Percentiles rank a stretch among this genome's conserved stretches.
These are phyloP conservation scores for Aphanomyces invadans DNA, from an alignment of 352 stramenopile species.

Conservation along the genomic window DNA sequence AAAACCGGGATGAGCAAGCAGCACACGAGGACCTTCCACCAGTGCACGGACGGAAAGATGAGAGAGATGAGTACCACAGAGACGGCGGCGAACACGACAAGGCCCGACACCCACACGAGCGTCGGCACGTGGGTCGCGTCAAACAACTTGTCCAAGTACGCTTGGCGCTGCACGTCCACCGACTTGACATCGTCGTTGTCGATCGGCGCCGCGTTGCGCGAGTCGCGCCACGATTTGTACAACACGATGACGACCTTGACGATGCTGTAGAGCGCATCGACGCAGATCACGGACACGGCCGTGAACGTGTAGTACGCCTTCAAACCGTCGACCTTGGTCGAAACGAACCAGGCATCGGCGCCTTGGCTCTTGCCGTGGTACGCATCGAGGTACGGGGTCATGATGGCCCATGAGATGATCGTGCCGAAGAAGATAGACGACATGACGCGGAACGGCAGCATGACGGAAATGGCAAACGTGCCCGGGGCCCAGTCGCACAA, in stretches of 20 bases:
- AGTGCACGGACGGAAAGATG: conserved; percentile 6
- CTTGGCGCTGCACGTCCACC: not conserved
- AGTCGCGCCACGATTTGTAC: conserved; percentile 9
- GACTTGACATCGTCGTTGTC: not conserved
- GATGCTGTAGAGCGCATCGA: conserved; percentile 20
- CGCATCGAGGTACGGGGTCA: conserved; percentile 9
- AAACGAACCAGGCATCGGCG: conserved; percentile 1
- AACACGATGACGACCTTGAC: conserved; percentile 14
- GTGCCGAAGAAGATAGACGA: conserved; percentile 8
- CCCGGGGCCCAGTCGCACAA: conserved; percentile 15
- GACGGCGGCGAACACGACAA: conserved; percentile 11
- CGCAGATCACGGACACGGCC: conserved; percentile 16
- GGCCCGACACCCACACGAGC: not conserved
- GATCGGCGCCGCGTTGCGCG: too few relatives aligned
- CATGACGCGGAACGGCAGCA: conserved; percentile 21
- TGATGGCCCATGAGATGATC: conserved; percentile 15
- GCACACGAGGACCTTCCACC: conserved; percentile 23
- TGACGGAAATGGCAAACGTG: conserved; percentile 19
- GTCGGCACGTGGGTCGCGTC: not conserved
- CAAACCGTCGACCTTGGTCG: not conserved
- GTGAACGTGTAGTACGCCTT: conserved; percentile 25
- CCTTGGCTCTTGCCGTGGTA: too few relatives aligned
- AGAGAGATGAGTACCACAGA: conserved; percentile 19
- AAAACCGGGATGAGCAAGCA: conserved; percentile 22
- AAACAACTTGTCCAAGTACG: conserved; percentile 23